Conservation (phyloP, 768 basidiomycete genomes). For the Lenzites betulinus region DNA sequence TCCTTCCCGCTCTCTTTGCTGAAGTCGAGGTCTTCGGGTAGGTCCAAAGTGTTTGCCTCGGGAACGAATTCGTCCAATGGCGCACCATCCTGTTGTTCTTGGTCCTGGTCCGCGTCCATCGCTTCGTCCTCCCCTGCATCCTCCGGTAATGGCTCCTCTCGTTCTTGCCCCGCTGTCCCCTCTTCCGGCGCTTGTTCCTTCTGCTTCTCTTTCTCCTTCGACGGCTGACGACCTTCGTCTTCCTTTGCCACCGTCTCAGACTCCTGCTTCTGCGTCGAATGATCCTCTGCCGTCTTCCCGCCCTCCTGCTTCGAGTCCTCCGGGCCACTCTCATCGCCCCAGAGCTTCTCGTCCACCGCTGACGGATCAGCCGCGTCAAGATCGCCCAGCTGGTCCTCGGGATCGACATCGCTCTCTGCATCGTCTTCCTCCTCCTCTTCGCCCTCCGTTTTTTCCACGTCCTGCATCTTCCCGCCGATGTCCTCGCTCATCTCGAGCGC, state of each 20-base stretch:
- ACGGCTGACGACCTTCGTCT: not conserved
- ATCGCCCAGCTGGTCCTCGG: constrained; percentile 83
- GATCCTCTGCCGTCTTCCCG: constrained; percentile 62
- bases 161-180: constrained; percentile 29
- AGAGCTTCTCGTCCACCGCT: constrained; percentile 93
- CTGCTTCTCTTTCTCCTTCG: constrained; percentile 15
- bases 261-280: constrained; percentile 43
- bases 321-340: constrained; percentile 81
- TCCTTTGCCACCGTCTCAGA: constrained; percentile 12
- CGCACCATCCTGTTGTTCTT: constrained; percentile 56
- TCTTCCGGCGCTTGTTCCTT: constrained; percentile 29
- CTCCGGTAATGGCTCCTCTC: constrained; percentile 33
- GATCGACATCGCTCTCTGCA: constrained; percentile 59
- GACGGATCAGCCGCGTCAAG: constrained; percentile 82
- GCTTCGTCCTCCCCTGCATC: constrained; percentile 26
- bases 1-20: constrained; percentile 21
- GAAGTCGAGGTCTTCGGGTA: constrained; percentile 86
- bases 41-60: constrained; percentile 81
- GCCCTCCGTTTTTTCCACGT: constrained; percentile 68
- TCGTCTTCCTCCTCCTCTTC: constrained; percentile 47
- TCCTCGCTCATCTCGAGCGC: constrained; percentile 92
- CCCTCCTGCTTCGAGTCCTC: constrained; percentile 52
- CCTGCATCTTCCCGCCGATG: constrained; percentile 84
- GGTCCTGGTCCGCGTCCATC: constrained; percentile 31
- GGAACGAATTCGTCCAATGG: constrained; percentile 76